These are phyloP conservation scores for Torulaspora indica DNA, from an alignment of 805 yeast species.

Conservation along the genomic window DNA sequence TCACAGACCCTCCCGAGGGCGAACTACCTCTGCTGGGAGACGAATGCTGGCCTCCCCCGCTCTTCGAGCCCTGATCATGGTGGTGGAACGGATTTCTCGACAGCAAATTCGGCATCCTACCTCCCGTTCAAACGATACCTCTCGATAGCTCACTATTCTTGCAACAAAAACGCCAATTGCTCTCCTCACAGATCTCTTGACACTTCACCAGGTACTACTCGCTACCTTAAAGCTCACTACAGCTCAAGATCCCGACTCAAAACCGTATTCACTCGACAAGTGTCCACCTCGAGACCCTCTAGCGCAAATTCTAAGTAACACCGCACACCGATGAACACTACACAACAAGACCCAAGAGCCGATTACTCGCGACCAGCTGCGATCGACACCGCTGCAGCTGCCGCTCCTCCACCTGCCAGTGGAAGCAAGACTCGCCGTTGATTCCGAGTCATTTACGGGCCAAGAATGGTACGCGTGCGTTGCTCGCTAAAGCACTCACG, in stretches of 20 bases:
- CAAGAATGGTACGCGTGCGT: neutral
- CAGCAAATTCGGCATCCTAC: slow-evolving; percentile 29
- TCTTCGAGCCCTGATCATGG: slow-evolving; percentile 9
- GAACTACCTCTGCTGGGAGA: slow-evolving; percentile 3
- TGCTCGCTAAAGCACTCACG: slow-evolving; percentile 1
- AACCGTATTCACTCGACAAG: no score
- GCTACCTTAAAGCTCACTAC: no score
- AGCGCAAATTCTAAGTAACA: neutral
- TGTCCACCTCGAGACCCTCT: neutral
- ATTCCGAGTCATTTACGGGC: slow-evolving; percentile 2
- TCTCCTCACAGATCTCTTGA: no score
- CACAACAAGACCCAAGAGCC: neutral
- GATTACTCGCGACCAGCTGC: neutral
- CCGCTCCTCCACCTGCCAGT: neutral
- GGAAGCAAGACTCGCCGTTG: neutral
- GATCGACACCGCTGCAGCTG: neutral
- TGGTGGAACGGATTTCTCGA: slow-evolving; percentile 32
- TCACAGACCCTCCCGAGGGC: slow-evolving; percentile 10
- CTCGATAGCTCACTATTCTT: neutral
- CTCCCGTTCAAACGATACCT: neutral
- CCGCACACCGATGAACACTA: neutral
- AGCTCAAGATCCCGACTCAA: no score
- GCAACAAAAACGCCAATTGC: neutral
- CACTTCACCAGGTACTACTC: no score
- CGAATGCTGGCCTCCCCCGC: neutral